Evolutionary conservation across 2,329 filamentous ascomycete genomes (phyloP).

Genomic region (Stachybotrys echinatus): DNA sequence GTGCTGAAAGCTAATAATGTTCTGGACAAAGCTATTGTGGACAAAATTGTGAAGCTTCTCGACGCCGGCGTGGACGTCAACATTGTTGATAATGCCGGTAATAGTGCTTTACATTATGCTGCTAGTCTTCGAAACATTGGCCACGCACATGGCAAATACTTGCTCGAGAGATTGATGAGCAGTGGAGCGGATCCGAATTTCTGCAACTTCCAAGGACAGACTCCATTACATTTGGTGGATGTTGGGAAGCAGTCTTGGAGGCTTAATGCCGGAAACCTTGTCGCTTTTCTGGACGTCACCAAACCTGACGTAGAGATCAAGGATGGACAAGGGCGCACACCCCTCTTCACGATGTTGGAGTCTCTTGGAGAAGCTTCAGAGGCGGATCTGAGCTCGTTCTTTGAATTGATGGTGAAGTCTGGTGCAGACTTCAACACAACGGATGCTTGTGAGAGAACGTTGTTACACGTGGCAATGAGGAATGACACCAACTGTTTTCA

Average conservation of each 20-base stretch:
- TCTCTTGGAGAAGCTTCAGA: background rate
- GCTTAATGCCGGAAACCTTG: no score
- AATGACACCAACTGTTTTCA: background rate
- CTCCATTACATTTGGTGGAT: background rate
- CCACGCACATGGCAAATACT: background rate
- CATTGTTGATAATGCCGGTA: conserved; percentile 11
- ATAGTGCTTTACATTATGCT: conserved; percentile 11
- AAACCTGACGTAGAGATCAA: background rate
- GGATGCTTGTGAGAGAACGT: background rate
- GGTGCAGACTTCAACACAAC: background rate
- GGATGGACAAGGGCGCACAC: conserved; percentile 1
- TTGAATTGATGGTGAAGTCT: background rate
- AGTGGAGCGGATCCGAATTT: background rate
- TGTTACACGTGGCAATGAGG: background rate
- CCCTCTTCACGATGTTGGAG: background rate
- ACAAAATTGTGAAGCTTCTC: background rate
- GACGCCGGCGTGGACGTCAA: conserved; percentile 9
- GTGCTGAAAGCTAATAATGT: no score
- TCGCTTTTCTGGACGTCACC: background rate
- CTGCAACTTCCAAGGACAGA: background rate
- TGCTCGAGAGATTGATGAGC: background rate
- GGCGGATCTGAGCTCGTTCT: no score
- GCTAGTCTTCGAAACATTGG: background rate
- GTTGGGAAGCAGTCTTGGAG: background rate
- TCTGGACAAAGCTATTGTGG: no score